These are phyloP conservation scores for Geosmithia putterillii DNA, from an alignment of 2,329 filamentous ascomycete genomes.

Conservation along the genomic window DNA sequence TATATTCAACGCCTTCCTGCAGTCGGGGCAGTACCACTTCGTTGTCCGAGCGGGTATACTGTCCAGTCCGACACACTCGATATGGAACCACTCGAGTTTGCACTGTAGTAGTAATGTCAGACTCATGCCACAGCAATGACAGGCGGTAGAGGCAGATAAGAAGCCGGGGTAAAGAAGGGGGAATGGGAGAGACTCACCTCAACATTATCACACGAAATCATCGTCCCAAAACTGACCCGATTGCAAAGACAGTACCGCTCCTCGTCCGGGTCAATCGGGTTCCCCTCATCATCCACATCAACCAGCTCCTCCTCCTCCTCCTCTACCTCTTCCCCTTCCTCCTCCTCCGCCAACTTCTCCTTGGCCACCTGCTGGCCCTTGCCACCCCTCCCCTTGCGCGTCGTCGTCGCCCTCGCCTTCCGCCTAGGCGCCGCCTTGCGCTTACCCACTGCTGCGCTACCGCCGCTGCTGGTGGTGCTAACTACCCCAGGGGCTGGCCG, in stretches of 20 bases:
- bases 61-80: constrained; percentile 60
- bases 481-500: constrained; percentile 62
- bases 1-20: constrained; percentile 49
- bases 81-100: constrained; percentile 76
- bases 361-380: constrained; percentile 13
- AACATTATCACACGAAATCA: constrained; percentile 73
- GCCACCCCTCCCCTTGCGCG: too few relatives aligned
- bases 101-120: too few relatives aligned
- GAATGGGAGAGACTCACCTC: constrained; percentile 46
- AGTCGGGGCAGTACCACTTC: constrained; percentile 80
- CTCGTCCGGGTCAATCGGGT: constrained; percentile 63
- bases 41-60: constrained; percentile 58
- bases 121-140: too few relatives aligned
- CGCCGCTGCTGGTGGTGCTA: constrained; percentile 46
- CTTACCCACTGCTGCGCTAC: constrained; percentile 57
- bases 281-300: constrained; percentile 56
- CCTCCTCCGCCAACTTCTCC: constrained; percentile 29
- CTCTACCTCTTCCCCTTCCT: too few relatives aligned
- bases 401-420: constrained; percentile 40
- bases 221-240: constrained; percentile 67
- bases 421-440: constrained; percentile 58
- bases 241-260: constrained; percentile 68
- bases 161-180: background rate
- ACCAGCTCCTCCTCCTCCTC: constrained; percentile 32
- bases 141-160: background rate